Evolutionary conservation across 192 early-diverging fungal species (phyloP).

Genomic region (Rhizophagus clarus): DNA sequence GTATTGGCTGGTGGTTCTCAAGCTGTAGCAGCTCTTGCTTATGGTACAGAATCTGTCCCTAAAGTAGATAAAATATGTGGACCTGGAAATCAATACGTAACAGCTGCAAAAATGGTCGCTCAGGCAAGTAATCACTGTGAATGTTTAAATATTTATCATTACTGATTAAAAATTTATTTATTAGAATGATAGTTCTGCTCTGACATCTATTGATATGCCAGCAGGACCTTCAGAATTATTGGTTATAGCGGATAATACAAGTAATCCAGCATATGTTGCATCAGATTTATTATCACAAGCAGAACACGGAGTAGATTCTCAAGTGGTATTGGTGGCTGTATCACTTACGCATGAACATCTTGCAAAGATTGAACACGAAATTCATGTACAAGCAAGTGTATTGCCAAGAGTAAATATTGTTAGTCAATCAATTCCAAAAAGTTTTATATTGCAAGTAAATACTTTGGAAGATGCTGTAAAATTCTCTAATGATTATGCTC

Average conservation of each 20-base stretch:
- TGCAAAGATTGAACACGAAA: constrained; percentile 74
- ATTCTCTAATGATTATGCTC: constrained; percentile 97
- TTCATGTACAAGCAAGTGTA: constrained; percentile 79
- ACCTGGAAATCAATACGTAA: constrained; percentile 99
- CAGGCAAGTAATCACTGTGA: constrained; percentile 55
- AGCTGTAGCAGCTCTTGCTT: constrained; percentile 98
- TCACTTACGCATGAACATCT: constrained; percentile 68
- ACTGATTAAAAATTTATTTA: constrained; percentile 7
- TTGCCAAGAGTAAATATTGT: constrained; percentile 91
- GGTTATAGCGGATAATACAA: constrained; percentile 89
- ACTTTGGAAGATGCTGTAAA: constrained; percentile 75
- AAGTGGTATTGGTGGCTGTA: constrained; percentile 93
- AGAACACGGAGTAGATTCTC: constrained; percentile 95
- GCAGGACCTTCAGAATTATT: constrained; percentile 99
- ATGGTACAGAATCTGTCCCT: constrained; percentile 92
- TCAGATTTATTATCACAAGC: constrained; percentile 96
- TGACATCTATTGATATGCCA: constrained; percentile 98
- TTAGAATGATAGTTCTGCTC: constrained; percentile 87
- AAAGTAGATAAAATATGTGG: constrained; percentile 99
- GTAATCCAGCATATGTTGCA: constrained; percentile 90
- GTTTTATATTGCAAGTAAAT: constrained; percentile 72
- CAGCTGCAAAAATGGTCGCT: constrained; percentile 96
- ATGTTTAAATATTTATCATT: not conserved
- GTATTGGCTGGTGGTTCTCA: constrained; percentile 96
- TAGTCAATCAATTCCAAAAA: constrained; percentile 83